phyloP scores from a whole-genome alignment of 2,329 filamentous ascomycete genomes.

The Thelonectria discophora region DNA sequence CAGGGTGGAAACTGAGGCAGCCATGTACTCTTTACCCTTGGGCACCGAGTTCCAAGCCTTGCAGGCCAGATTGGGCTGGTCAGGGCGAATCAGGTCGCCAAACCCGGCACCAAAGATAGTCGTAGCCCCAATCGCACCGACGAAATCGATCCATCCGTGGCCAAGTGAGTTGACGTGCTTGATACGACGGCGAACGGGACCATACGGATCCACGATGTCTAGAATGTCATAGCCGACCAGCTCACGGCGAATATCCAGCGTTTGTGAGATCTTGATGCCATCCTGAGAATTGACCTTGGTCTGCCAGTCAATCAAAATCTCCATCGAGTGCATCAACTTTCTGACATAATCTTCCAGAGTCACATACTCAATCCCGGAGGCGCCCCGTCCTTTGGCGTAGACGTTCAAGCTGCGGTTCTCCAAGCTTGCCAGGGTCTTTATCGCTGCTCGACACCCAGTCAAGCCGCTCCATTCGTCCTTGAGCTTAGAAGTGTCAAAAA shows the following conservation, averaged over 20 bases:
- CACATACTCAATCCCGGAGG: background rate
- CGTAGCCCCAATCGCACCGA: background rate
- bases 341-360: conserved; percentile 9
- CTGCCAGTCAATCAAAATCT: conserved; percentile 16
- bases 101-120: background rate
- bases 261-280: conserved; percentile 14
- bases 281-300: conserved; percentile 5
- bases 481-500: background rate
- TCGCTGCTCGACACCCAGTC: conserved; percentile 10
- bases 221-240: background rate
- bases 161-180: background rate
- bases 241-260: conserved; percentile 4
- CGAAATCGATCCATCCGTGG: background rate
- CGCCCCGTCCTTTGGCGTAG: background rate
- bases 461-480: conserved; percentile 8
- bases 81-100: background rate
- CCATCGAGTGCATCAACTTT: conserved; percentile 8
- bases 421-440: conserved; percentile 18
- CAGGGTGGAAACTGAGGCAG: background rate
- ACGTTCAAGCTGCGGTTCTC: conserved; percentile 11
- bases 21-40: background rate
- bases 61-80: background rate
- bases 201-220: background rate
- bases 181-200: background rate
- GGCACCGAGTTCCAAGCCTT: background rate